These are phyloP conservation scores for Shiraia sp. DNA, from an alignment of 2,329 filamentous ascomycete species.

Conservation along the genomic window DNA sequence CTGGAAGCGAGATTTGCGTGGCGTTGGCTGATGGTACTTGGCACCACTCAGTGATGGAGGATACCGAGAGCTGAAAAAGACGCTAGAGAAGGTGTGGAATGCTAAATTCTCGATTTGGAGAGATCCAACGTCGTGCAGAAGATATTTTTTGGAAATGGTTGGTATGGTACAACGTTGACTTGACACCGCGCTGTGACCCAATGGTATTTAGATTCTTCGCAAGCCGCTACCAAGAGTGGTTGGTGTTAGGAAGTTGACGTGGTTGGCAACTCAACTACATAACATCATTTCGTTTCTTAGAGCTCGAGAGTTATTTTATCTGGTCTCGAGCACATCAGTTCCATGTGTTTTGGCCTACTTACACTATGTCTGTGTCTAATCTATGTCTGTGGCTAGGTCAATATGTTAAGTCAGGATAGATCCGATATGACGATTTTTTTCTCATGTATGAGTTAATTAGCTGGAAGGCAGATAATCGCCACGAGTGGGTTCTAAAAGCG, in stretches of 20 bases:
- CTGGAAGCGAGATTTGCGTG: slow-evolving; percentile 20
- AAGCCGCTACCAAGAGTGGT: slow-evolving; percentile 1
- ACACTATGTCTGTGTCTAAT: too few relatives aligned
- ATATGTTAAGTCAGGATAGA: too few relatives aligned
- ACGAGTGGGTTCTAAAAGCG: too few relatives aligned
- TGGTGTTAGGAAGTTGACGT: background rate
- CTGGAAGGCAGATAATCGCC: too few relatives aligned
- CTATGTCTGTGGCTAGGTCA: too few relatives aligned
- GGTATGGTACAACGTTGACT: slow-evolving; percentile 3
- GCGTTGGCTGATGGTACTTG: slow-evolving; percentile 7
- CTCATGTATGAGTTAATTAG: too few relatives aligned
- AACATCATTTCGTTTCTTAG: too few relatives aligned
- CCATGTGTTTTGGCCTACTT: too few relatives aligned
- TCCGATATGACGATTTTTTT: too few relatives aligned
- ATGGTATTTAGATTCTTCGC: slow-evolving; percentile 3
- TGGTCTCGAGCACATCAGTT: too few relatives aligned
- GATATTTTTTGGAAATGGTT: slow-evolving; percentile 5
- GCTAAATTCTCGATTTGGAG: slow-evolving; percentile 2
- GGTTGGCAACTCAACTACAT: background rate
- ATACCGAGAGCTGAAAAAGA: slow-evolving; percentile 4
- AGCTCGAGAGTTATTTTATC: too few relatives aligned
- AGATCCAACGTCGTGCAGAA: slow-evolving; percentile 4
- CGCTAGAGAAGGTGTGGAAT: slow-evolving; percentile 5
- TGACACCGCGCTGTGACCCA: slow-evolving; percentile 5
- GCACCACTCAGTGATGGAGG: slow-evolving; percentile 12